Evolutionary conservation across 306 rosid genomes (phyloP), one percentile per base, ranked within the genome.

Genomic region (Neltuma alba): DNA sequence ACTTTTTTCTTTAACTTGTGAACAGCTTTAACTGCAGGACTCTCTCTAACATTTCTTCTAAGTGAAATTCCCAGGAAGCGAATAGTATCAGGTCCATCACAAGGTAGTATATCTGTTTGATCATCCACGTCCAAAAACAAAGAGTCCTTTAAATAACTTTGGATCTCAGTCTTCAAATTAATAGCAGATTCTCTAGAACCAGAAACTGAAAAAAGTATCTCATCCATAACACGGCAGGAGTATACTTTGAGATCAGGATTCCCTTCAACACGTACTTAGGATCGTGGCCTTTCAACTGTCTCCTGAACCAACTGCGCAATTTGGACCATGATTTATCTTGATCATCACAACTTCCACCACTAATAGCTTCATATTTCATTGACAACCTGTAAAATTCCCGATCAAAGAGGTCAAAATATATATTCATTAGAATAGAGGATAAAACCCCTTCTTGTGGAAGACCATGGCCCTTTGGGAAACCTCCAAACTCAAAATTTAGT

Each of bases 391-490:
- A 91, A 88, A 92, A 92, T 80, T 94, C 97, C 63, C 82, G 79
- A 78, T 94, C 97, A 87, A 94, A 87, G 62, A 83, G 84, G 57
- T 92, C 93, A 77, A 94, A 94, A 84, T 94, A 92, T 81, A 94
- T 91, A 82, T 94, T 92, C 89, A 88, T 91, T 72, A 94, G 80
- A 84, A 94, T 92, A 57, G 97, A 92, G 12, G 97, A 94, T 81
- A 94, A 74, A 45, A 91, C 79, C 58, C 97, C 97, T 87, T 94
- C 98, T 72, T 94, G 98, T 3, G 98, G 98, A 28, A 94, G 94
- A 85, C 97, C 98, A 42, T 94, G 92, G 47, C 96, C 97, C 80
- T 94, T 94, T 0, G 92, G 88, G 74, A 87, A 94, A 65, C 96
- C 97, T 72, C 97, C 98, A 80, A 94, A 92, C 85, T 94, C 97